Evolutionary conservation across 2,329 filamentous ascomycete species (phyloP).

Genomic region (Aspergillus latus): DNA sequence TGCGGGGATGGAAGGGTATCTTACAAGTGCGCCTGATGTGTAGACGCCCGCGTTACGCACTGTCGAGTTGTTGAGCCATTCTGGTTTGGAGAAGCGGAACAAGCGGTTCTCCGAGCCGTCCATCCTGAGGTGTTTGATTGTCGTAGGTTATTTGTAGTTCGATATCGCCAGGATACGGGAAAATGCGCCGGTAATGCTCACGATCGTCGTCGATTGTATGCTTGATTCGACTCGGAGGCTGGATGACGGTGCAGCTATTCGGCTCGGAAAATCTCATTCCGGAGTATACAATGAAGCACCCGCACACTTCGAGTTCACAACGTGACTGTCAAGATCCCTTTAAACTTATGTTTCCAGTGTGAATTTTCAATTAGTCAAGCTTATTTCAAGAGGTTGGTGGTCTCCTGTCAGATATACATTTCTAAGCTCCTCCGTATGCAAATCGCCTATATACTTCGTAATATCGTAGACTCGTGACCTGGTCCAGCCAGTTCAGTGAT

Average conservation of each 20-base stretch:
- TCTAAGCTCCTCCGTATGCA: slow-evolving; percentile 2
- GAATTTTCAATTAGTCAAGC: not conserved
- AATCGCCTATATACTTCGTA: slow-evolving; percentile 22
- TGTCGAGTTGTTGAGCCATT: slow-evolving; percentile 66
- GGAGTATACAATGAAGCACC: slow-evolving; percentile 6
- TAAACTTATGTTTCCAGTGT: not conserved
- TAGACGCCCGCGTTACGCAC: slow-evolving; percentile 67
- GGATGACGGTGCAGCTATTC: slow-evolving; percentile 23
- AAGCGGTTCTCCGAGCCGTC: slow-evolving; percentile 55
- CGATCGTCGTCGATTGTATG: not conserved
- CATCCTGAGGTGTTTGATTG: slow-evolving; percentile 23
- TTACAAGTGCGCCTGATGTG: slow-evolving; percentile 63
- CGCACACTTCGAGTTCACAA: not conserved
- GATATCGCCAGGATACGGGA: not conserved
- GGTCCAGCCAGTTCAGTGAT: slow-evolving; percentile 28
- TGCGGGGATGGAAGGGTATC: slow-evolving; percentile 21
- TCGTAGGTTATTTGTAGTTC: not conserved
- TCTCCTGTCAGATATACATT: not conserved
- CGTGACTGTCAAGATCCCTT: not conserved
- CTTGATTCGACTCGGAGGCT: slow-evolving; percentile 5
- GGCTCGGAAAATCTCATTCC: slow-evolving; percentile 23
- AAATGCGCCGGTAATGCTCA: not conserved
- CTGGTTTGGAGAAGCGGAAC: slow-evolving; percentile 66
- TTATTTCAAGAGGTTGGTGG: too few relatives aligned
- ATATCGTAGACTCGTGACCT: slow-evolving; percentile 22